phyloP scores from a whole-genome alignment of 2,329 filamentous ascomycete species.

The Cadophora sp. region DNA sequence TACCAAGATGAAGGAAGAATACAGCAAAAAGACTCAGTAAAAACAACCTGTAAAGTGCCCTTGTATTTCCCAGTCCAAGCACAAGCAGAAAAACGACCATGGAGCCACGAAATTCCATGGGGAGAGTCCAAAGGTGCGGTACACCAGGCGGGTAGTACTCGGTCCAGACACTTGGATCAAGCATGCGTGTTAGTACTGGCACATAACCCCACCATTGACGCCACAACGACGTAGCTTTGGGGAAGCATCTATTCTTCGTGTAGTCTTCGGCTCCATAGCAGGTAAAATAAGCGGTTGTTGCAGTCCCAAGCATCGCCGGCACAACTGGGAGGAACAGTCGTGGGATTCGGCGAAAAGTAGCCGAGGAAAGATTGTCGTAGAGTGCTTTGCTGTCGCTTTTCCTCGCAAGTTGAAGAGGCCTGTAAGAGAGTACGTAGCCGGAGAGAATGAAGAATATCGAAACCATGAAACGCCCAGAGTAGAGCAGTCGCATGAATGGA shows the following conservation, averaged over 20 bases:
- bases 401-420: conserved; percentile 44
- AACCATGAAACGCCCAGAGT: conserved; percentile 50
- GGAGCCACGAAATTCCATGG: conserved; percentile 15
- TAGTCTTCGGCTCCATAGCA: conserved; percentile 10
- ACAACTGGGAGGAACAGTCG: conserved; percentile 14
- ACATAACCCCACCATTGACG: conserved; percentile 32
- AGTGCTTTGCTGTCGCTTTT: conserved; percentile 46
- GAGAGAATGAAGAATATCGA: conserved; percentile 57
- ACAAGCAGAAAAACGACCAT: conserved; percentile 19
- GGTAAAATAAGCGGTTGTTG: neutral
- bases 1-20: conserved; percentile 10
- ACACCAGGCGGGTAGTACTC: conserved; percentile 11
- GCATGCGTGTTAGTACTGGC: neutral
- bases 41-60: neutral
- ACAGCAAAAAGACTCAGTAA: conserved; percentile 4
- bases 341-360: conserved; percentile 13
- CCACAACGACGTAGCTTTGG: neutral
- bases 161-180: conserved; percentile 11
- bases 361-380: conserved; percentile 39
- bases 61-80: conserved; percentile 2
- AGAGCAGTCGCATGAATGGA: conserved; percentile 21
- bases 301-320: conserved; percentile 7
- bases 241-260: neutral
- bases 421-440: conserved; percentile 52
- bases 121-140: conserved; percentile 20